Percentiles rank a stretch among this genome's conserved stretches.
Evolutionary conservation across 345 rosid species (phyloP).

Genomic region (Erucastrum elatum): DNA sequence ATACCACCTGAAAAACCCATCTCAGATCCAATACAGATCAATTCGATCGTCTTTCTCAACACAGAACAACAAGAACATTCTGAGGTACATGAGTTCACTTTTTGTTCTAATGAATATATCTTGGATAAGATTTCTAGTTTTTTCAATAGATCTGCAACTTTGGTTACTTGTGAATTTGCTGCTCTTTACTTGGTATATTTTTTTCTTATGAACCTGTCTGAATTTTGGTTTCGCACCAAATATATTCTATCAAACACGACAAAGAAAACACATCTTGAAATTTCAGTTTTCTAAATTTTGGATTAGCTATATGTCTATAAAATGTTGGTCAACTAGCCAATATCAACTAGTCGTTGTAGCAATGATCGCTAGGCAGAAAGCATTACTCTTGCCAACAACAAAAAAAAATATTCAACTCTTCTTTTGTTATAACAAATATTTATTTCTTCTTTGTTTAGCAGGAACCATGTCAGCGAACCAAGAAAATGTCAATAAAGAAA

Average conservation of each 20-base stretch:
- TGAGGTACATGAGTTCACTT: conserved; percentile 1
- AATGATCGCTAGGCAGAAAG: not conserved
- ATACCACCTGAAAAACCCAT: not conserved
- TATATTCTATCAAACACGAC: not conserved
- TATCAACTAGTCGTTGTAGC: not conserved
- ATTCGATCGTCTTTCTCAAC: not conserved
- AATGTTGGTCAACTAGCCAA: not conserved
- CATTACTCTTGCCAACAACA: not conserved
- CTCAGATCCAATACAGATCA: conserved; percentile 15
- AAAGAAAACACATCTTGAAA: not conserved
- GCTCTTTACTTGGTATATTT: not conserved
- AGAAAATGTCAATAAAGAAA: conserved; percentile 55
- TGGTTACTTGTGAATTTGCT: not conserved
- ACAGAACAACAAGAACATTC: not conserved
- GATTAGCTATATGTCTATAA: not conserved
- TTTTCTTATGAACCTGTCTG: not conserved
- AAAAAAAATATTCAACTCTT: not conserved
- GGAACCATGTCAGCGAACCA: conserved; percentile 30
- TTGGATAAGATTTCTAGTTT: not conserved
- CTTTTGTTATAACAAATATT: not conserved
- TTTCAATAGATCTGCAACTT: not conserved
- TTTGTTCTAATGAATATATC: not conserved
- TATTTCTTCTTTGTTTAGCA: not conserved
- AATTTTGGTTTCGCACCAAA: not conserved
- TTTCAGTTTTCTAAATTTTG: not conserved